phyloP scores from a whole-genome alignment of 2,329 filamentous ascomycete genomes.

The Botrytis fabae region DNA sequence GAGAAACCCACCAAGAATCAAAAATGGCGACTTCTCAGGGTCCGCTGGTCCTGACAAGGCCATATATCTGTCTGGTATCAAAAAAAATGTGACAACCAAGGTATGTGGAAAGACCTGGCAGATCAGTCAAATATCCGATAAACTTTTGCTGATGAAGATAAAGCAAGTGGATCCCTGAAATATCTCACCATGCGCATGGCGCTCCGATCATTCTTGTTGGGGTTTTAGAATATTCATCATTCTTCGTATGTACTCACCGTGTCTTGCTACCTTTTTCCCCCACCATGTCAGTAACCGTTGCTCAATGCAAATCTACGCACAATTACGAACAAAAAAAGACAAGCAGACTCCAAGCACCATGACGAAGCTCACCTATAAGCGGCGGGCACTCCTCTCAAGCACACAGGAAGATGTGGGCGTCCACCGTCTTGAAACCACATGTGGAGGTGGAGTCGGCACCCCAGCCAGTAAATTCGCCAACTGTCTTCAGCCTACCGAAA shows the following conservation, averaged over 20 bases:
- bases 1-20: not conserved
- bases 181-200: slow-evolving; percentile 92
- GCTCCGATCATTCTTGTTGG: slow-evolving; percentile 90
- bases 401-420: not conserved
- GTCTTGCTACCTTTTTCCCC: not conserved
- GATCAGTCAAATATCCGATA: not conserved
- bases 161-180: slow-evolving; percentile 89
- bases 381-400: not conserved
- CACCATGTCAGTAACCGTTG: not conserved
- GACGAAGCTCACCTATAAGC: not conserved
- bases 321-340: not conserved
- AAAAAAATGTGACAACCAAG: not conserved
- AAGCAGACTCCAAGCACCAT: not conserved
- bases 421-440: not conserved
- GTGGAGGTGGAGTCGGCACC: not conserved
- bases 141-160: not conserved
- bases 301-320: not conserved
- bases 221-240: not conserved
- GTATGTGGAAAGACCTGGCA: not conserved
- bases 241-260: not conserved
- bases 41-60: not conserved
- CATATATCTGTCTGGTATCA: not conserved
- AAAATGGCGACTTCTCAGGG: not conserved
- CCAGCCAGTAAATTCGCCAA: not conserved
- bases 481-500: not conserved